Base-by-base conservation (phyloP, 1,284 basidiomycete species). In the Austropuccinia psidii region DNA sequence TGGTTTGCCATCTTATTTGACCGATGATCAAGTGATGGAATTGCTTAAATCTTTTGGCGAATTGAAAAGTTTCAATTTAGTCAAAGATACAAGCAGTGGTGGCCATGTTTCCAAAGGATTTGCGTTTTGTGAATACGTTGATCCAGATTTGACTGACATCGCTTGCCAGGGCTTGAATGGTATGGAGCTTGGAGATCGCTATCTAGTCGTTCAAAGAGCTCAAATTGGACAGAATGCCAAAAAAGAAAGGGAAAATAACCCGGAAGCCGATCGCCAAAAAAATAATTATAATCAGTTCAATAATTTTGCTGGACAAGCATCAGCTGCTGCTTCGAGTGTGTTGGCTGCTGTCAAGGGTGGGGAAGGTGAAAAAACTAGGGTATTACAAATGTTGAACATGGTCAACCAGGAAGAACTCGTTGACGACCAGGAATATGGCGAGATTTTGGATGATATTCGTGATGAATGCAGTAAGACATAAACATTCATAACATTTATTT, bases 351-450 rank as follows among this genome's bases (percentile, higher is more conserved):
- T 55, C 55, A 64, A 77, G 27, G 82, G 82, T 13, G 85, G 88
- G 54, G 87, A 89, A 5, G 80, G 77, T 13, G 77, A 80, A 60
- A 82, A 83, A 7, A 84, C 85, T 17, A 87, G 90, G 52, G 93
- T 95, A 80, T 86, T 99, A 80, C 88, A 97, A 79, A 90, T 99
- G 89, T 84, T 99, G 79, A 99, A 98, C 85, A 98, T 98, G 96
- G 93, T 99, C 76, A 91, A 91, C 0, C 82, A 91, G 2, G 95
- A 98, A 73, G 95, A 99, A 80, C 86, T 99, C 69, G 82, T 86
- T 31, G 89, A 94, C 79, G 95, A 98, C 80, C 84, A 88, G 75
- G 95, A 98, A 79, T 99, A 96, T 80, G 86, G 86, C 21, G 95
- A 99, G 77, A 88, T 99, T 73, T 87, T 91, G 76, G 93, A 96